Evolutionary conservation across 139 green algal genomes (phyloP), one percentile per base, ranked within the genome.

Genomic region (Desmodesmus armatus): DNA sequence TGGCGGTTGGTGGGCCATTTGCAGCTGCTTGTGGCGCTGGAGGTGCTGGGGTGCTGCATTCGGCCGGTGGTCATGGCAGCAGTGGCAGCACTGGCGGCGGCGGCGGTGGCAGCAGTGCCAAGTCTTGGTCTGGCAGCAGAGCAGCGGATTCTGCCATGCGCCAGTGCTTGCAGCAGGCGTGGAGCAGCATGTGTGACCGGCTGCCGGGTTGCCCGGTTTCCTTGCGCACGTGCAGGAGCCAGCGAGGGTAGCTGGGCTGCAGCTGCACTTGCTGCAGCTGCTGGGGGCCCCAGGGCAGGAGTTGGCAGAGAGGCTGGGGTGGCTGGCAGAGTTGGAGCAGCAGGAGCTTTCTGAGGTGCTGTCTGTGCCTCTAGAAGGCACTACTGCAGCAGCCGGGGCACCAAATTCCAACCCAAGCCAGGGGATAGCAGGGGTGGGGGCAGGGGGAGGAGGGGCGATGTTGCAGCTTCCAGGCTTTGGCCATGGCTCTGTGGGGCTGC

Each of bases 191-290:
- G 76, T 53, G 15, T n/a, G 17, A 27, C 6, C 7, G 55, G 4
- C 55, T 55, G 6, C 76, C 76, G 29, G 37, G 2, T 5, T 71
- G 76, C 76, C 55, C 3, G n/a, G n/a, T 1, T 82, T 82, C n/a
- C 76, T 82, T 66, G 35, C 11, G 13, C 55, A 37, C 13, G 76
- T 82, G n/a, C n/a, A 72, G 37, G 44, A 72, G 53, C 51, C 41
- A 9, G 33, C 44, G 4, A 27, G n/a, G 25, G 76, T 72, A 23
- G 76, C 76, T 21, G 76, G 76, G 55, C 31, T 82, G 76, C 76
- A 82, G 53, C 76, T 82, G 76, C 76, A 82, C 37, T 55, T 82
- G 53, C 76, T 82, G 55, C 76, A 82, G 76, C 76, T 82, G 37
- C 76, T 82, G 55, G 76, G 76, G 4, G 53, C 35, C 21, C 6